Evolutionary conservation across 75 land plant genomes (phyloP).

Genomic region (Pseudotsuga menziesii): DNA sequence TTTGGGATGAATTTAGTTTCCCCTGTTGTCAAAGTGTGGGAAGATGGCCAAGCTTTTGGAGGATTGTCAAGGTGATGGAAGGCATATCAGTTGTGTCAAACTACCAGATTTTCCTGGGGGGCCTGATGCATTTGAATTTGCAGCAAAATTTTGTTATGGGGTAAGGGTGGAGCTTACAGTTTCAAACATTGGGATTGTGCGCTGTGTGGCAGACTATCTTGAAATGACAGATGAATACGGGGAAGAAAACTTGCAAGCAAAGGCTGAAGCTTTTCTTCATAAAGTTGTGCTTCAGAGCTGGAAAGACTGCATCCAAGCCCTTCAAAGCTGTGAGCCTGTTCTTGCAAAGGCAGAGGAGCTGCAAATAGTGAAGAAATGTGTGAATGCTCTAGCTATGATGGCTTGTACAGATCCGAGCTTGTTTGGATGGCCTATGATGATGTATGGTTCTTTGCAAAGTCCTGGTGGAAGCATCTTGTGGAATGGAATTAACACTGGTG

Average conservation of each 20-base stretch:
- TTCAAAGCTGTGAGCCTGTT: constrained; percentile 48
- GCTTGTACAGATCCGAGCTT: constrained; percentile 75
- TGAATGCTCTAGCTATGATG: constrained; percentile 54
- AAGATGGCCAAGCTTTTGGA: constrained; percentile 37
- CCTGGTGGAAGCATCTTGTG: constrained; percentile 92
- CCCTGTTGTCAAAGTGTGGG: constrained; percentile 59
- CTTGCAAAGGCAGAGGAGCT: constrained; percentile 45
- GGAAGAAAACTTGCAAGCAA: constrained; percentile 60
- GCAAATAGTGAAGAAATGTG: constrained; percentile 45
- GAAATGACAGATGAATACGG: constrained; percentile 75
- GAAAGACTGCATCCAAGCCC: constrained; percentile 72
- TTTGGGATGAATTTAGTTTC: constrained; percentile 38
- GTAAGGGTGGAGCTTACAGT: constrained; percentile 50
- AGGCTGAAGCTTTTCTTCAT: constrained; percentile 58
- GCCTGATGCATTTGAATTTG: constrained; percentile 54
- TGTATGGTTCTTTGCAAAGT: constrained; percentile 72
- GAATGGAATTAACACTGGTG: constrained; percentile 96
- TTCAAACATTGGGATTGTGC: constrained; percentile 41
- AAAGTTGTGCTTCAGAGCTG: constrained; percentile 55
- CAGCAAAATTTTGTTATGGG: constrained; percentile 80
- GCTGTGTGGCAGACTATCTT: constrained; percentile 61
- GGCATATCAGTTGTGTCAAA: constrained; percentile 3
- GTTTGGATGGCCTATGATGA: constrained; percentile 81
- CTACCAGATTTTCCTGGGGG: constrained; percentile 71
- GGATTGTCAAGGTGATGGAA: constrained; percentile 18